Evolutionary conservation across 768 basidiomycete species (phyloP), one percentile per base, ranked within the genome.

Genomic region (Cyclocybe cylindracea): DNA sequence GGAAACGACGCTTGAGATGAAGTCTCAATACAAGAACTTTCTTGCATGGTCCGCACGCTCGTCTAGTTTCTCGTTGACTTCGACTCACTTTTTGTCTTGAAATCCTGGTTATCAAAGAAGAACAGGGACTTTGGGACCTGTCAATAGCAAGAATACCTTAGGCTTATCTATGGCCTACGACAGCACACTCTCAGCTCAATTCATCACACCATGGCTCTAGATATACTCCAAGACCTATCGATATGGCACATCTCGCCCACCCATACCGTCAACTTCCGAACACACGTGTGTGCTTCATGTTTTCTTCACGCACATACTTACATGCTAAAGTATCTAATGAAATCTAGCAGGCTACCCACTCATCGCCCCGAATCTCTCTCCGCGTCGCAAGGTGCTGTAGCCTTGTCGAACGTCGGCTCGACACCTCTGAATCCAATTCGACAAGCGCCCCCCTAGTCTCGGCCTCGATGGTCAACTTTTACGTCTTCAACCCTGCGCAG

Each of bases 201-300:
- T 34, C 40, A 43, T 36, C 39, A 50, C 29, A 50, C 18, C 35
- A 50, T 50, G 19, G 49, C 11, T 10, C 35, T 33, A 24, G 49
- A 50, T 50, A 50, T 50, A 36, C 32, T 42, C 38, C 33, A 11
- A 7, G 11, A 41, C 29, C 13, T 10, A n/a, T 10, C 40, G 24
- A 11, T 42, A 11, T 10, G 18, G 33, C 35, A 36, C 38, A 18
- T 35, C 34, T 29, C 36, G 32, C 24, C 13, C 35, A 44, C 37
- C 46, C 36, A 45, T 44, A n/a, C 42, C 53, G 45, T 45, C 36
- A 40, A 47, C 55, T 39, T 45, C 50, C 44, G 33, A 45, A 47
- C 54, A 61, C 72, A 72, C 72, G 72, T 73, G 72, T 61, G 57
- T 62, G 53, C 67, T 65, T 71, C 71, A 70, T 73, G 71, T 67